Percentiles rank a stretch among this genome's conserved stretches.
phyloP scores from a whole-genome alignment of 1,284 basidiomycete genomes.

The Gomphus bonarii region DNA sequence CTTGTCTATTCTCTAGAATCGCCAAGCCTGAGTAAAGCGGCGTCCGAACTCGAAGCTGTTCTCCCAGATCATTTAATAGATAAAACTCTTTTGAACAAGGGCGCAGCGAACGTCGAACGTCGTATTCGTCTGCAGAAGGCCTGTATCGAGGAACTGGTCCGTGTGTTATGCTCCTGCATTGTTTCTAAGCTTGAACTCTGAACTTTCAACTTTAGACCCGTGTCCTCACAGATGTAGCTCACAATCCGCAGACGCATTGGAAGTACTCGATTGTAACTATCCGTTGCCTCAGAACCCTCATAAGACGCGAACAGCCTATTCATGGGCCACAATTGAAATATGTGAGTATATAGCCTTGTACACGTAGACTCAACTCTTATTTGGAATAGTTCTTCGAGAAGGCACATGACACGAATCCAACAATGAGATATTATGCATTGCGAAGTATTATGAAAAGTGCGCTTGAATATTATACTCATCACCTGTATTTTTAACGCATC shows the following conservation, averaged over 20 bases:
- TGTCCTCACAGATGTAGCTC: constrained; percentile 40
- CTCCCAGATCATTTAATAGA: constrained; percentile 27
- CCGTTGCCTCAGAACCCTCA: constrained; percentile 62
- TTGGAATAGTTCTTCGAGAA: constrained; percentile 37
- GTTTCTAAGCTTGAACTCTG: background rate
- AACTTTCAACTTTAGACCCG: constrained; percentile 24
- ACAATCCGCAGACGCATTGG: constrained; percentile 68
- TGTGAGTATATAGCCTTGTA: background rate
- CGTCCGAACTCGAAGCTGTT: constrained; percentile 27
- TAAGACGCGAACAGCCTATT: constrained; percentile 65
- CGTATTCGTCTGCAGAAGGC: constrained; percentile 34
- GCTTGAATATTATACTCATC: background rate
- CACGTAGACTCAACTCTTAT: background rate
- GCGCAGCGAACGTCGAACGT: constrained; percentile 33
- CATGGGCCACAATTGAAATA: constrained; percentile 39
- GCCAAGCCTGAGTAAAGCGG: constrained; percentile 28
- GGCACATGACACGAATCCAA: constrained; percentile 49
- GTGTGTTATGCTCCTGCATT: constrained; percentile 15
- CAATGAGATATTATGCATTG: constrained; percentile 29
- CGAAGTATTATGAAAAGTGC: constrained; percentile 45
- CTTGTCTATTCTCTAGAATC: constrained; percentile 43
- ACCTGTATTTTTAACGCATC: background rate
- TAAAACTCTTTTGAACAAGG: constrained; percentile 30
- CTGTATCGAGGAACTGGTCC: constrained; percentile 32
- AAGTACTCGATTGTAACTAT: constrained; percentile 70